phyloP scores from a whole-genome alignment of 139 green algal species.

The Yamagishiella unicocca region DNA sequence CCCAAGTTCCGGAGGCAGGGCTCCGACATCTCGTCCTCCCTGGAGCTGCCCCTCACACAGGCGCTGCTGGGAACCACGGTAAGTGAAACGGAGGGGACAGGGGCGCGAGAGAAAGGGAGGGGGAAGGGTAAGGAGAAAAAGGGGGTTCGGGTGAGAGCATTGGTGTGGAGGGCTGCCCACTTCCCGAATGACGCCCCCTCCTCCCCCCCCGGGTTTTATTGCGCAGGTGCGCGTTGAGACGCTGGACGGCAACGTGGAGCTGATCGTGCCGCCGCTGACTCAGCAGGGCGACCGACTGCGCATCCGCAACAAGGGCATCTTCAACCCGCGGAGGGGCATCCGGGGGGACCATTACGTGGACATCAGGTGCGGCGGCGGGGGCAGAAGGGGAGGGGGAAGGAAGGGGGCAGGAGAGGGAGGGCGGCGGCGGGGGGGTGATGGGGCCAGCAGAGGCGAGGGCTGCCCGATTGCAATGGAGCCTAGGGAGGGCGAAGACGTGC shows the following conservation, averaged over 20 bases:
- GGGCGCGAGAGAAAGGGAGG: not conserved
- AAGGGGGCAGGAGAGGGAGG: too few relatives aligned
- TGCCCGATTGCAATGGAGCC: too few relatives aligned
- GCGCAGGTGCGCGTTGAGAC: constrained; percentile 46
- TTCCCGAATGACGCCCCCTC: too few relatives aligned
- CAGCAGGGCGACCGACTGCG: constrained; percentile 79
- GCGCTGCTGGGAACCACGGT: constrained; percentile 54
- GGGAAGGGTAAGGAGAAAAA: not conserved
- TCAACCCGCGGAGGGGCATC: constrained; percentile 38
- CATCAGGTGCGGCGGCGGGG: too few relatives aligned
- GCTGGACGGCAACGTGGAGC: constrained; percentile 54
- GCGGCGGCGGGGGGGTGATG: too few relatives aligned
- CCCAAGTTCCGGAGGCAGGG: constrained; percentile 49
- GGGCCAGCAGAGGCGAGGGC: too few relatives aligned
- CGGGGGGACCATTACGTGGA: constrained; percentile 78
- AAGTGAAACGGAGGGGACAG: not conserved
- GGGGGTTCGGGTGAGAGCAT: not conserved
- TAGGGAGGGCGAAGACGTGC: too few relatives aligned
- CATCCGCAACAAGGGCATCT: constrained; percentile 75
- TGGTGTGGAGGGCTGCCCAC: too few relatives aligned
- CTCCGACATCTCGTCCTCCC: constrained; percentile 38
- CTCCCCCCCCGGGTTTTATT: not conserved
- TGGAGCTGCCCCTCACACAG: constrained; percentile 34
- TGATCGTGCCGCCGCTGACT: constrained; percentile 49
- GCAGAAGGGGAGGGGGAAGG: too few relatives aligned